phyloP scores from a whole-genome alignment of 169 alveolate species.

The Blepharisma undulans region DNA sequence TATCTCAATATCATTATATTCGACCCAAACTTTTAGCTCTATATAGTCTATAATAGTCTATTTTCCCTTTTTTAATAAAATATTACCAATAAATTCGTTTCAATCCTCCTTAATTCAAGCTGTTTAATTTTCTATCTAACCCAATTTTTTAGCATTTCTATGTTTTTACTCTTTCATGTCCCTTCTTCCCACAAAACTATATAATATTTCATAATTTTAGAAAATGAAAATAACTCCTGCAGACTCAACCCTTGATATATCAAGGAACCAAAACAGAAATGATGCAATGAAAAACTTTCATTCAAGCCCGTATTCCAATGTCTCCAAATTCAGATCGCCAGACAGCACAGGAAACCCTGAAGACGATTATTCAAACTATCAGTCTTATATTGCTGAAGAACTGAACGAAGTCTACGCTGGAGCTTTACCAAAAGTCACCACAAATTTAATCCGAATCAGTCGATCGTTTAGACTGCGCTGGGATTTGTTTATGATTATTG shows the following conservation, averaged over 20 bases:
- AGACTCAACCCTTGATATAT: not conserved
- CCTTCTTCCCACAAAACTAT: not conserved
- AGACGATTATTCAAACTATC: not conserved
- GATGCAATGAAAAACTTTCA: not conserved
- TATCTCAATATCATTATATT: too few species aligned
- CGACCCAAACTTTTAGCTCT: too few species aligned
- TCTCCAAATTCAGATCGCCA: not conserved
- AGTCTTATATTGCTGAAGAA: not conserved
- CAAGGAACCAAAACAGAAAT: not conserved
- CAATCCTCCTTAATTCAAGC: not conserved
- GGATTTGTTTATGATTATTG: conserved; percentile 59
- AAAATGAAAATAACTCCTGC: not conserved
- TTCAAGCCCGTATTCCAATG: not conserved
- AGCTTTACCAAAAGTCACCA: not conserved
- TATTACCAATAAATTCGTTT: not conserved
- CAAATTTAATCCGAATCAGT: conserved; percentile 11
- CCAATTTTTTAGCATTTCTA: not conserved
- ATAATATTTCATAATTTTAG: not conserved
- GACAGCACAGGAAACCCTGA: conserved; percentile 6
- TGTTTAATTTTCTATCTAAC: not conserved
- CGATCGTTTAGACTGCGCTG: conserved; percentile 41
- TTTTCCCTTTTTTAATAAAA: too few species aligned
- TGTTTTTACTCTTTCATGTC: too few species aligned
- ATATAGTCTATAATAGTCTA: too few species aligned
- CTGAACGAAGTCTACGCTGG: not conserved